Conservation (phyloP, 2,329 filamentous ascomycete genomes). For the Colletotrichum trifolii region DNA sequence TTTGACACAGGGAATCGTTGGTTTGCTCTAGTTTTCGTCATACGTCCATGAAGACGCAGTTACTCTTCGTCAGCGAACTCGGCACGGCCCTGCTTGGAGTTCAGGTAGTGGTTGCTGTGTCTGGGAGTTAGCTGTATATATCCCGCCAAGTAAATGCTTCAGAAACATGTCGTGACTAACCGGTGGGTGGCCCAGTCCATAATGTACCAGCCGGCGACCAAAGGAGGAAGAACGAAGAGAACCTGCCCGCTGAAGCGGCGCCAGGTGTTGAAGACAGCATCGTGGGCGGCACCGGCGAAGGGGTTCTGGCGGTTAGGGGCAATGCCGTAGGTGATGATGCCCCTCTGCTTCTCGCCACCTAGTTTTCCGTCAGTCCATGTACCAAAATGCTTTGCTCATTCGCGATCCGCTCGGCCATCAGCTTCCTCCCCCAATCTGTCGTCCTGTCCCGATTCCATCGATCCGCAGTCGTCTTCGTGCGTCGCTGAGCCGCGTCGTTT, state of each 20-base stretch:
- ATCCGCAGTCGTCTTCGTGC: neutral
- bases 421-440: neutral
- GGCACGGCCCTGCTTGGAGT: constrained; percentile 79
- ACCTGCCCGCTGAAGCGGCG: constrained; percentile 87
- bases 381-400: neutral
- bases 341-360: constrained; percentile 72
- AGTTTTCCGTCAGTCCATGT: constrained; percentile 17
- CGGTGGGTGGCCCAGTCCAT: constrained; percentile 93
- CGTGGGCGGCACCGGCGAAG: constrained; percentile 79
- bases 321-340: constrained; percentile 78
- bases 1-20: constrained; percentile 55
- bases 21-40: constrained; percentile 45
- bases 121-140: constrained; percentile 31
- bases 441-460: neutral
- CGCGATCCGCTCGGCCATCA: neutral
- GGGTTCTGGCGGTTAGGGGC: constrained; percentile 91
- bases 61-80: constrained; percentile 60
- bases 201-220: constrained; percentile 80
- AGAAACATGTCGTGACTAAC: constrained; percentile 63
- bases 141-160: neutral
- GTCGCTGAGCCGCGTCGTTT: constrained; percentile 12
- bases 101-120: constrained; percentile 80
- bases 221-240: constrained; percentile 86
- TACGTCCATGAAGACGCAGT: constrained; percentile 26
- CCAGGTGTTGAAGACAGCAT: constrained; percentile 95